Percentiles rank a stretch among this genome's conserved stretches.
Conservation (phyloP, 495 filamentous ascomycete genomes). For the Penicillium coprophilum region DNA sequence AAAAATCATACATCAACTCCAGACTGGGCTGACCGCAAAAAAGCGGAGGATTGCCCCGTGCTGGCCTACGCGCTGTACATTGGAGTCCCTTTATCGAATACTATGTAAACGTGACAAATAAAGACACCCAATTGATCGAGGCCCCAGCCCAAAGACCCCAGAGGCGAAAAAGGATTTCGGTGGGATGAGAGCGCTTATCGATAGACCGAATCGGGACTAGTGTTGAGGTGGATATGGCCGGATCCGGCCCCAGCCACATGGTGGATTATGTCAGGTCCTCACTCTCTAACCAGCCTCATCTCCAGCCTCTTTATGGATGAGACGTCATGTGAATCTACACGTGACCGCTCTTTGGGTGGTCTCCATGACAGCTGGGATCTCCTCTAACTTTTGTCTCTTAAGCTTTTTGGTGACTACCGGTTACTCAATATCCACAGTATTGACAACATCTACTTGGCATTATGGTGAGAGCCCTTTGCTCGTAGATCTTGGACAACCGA, state of each 20-base stretch:
- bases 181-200: conserved; percentile 30
- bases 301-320: conserved; percentile 15
- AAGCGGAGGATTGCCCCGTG: conserved; percentile 22
- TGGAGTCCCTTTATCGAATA: conserved; percentile 26
- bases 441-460: conserved; percentile 8
- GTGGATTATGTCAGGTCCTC: conserved; percentile 18
- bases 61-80: conserved; percentile 29
- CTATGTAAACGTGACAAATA: conserved; percentile 31
- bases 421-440: conserved; percentile 2
- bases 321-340: conserved; percentile 32
- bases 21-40: conserved; percentile 8
- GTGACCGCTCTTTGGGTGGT: background rate
- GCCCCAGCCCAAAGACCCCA: background rate
- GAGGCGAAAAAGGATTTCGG: conserved; percentile 26
- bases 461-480: conserved; percentile 24
- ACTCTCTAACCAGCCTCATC: conserved; percentile 19
- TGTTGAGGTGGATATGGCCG: background rate
- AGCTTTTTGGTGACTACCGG: conserved; percentile 2
- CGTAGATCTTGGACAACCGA: background rate
- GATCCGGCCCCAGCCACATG: conserved; percentile 14
- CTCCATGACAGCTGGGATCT: background rate
- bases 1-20: conserved; percentile 15
- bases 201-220: conserved; percentile 14
- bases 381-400: background rate
- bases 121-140: conserved; percentile 26